These are phyloP conservation scores for Penicillium subrubescens DNA, from an alignment of 495 filamentous ascomycete genomes.

Conservation along the genomic window DNA sequence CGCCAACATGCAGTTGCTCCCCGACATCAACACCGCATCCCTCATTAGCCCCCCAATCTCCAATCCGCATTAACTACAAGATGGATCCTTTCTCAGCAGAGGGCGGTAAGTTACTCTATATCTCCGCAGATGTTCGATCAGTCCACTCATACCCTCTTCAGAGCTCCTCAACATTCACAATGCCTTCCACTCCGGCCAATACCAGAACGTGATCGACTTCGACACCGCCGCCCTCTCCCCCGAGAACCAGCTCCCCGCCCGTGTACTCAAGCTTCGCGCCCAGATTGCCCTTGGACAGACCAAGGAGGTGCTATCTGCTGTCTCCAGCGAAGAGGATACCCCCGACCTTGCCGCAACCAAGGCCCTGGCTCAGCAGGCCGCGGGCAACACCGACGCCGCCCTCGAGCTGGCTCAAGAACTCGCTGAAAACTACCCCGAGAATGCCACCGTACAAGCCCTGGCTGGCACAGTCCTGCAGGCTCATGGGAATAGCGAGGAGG, in stretches of 20 bases:
- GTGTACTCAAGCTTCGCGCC: slow-evolving; percentile 77
- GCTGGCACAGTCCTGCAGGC: slow-evolving; percentile 76
- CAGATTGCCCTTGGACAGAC: slow-evolving; percentile 78
- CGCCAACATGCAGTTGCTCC: slow-evolving; percentile 28
- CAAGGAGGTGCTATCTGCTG: slow-evolving; percentile 66
- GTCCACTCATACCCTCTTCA: slow-evolving; percentile 31
- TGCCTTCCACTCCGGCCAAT: slow-evolving; percentile 92
- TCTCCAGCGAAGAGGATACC: slow-evolving; percentile 60
- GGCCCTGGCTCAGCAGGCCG: slow-evolving; percentile 69
- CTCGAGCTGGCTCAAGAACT: slow-evolving; percentile 66
- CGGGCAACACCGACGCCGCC: slow-evolving; percentile 62
- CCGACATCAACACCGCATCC: slow-evolving; percentile 28
- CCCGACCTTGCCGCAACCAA: slow-evolving; percentile 80
- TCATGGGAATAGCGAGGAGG: slow-evolving; percentile 79
- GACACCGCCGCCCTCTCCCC: slow-evolving; percentile 72
- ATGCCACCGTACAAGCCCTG: slow-evolving; percentile 78
- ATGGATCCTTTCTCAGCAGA: slow-evolving; percentile 97
- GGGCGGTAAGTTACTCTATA: slow-evolving; percentile 57
- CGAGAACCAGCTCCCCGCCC: slow-evolving; percentile 76
- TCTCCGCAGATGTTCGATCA: neutral
- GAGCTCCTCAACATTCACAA: slow-evolving; percentile 96
- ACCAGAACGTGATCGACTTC: slow-evolving; percentile 78
- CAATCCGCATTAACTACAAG: slow-evolving; percentile 28
- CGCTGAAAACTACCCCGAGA: slow-evolving; percentile 64
- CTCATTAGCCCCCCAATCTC: slow-evolving; percentile 14